Base-by-base conservation (phyloP, 768 basidiomycete species). In the Boletus sensibilis region DNA sequence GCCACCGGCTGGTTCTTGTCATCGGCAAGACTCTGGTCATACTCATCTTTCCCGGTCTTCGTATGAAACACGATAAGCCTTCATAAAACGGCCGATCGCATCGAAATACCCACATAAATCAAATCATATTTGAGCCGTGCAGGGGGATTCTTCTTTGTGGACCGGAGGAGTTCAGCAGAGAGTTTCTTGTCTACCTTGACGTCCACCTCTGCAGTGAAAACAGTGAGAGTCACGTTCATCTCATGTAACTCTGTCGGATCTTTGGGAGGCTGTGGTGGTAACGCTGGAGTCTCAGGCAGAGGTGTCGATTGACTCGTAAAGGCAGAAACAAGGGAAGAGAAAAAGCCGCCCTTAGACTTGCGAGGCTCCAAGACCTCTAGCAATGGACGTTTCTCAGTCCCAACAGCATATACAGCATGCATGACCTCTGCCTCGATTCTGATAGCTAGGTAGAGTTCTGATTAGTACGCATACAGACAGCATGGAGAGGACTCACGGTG, bases 81-180 rank as follows among this genome's bases (percentile, higher is more conserved):
- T 21, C 23, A 5, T n/a, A 13, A 38, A 62, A 14, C 10, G 8
- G 11, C 21, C 1, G 5, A 62, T 10, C 2, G 21, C 23, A 45
- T 23, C 2, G 5, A 34, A 47, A 35, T 5, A 44, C 63, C 11
- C 18, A 68, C 66, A 75, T 92, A 98, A 39, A 99, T 92, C 13
- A 99, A 78, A 61, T 90, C 84, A 52, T 90, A 89, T 53, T 79
- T 85, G 68, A 94, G 81, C 50, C 76, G 81, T 5, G 73, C 75
- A 0, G 96, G 96, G 0, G 92, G 90, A 52, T 90, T 87, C 78
- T 99, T 99, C 81, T 98, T 98, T 12, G 95, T 99, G 1, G 93
- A 91, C 56, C 96, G 79, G 56, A 89, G 81, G 34, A 98, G 75
- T 70, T 98, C 96, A 10, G 76, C 70, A 2, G 82, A 76, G 46